A percentile compares a stretch with the other conserved stretches of the same genome.
These are phyloP conservation scores for Coniochaeta ligniaria DNA, from an alignment of 2,329 filamentous ascomycete species.

Conservation along the genomic window DNA sequence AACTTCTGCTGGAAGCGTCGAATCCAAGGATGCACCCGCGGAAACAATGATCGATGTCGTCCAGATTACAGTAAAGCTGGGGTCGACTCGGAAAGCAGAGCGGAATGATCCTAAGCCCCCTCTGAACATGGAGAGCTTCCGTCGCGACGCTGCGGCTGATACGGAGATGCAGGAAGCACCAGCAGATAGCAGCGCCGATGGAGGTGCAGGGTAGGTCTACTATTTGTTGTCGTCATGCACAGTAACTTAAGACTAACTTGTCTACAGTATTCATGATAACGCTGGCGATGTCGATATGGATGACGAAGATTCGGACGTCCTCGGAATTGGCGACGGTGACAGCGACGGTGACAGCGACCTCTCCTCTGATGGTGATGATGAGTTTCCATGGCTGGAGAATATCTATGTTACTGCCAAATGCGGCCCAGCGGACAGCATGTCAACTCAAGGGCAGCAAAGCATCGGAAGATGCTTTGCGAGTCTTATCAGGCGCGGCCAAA, in stretches of 20 bases:
- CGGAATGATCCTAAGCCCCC: not conserved
- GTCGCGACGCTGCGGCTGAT: too few relatives aligned
- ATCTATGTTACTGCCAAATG: not conserved
- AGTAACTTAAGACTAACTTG: not conserved
- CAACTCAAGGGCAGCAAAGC: not conserved
- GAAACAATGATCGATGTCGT: not conserved
- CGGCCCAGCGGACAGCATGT: not conserved
- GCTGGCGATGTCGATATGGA: not conserved
- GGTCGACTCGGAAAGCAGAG: not conserved
- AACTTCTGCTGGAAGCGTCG: too few relatives aligned
- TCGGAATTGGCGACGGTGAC: not conserved
- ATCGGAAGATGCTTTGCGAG: constrained; percentile 4
- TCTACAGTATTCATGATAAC: not conserved
- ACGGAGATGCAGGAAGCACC: not conserved
- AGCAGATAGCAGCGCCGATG: not conserved
- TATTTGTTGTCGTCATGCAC: not conserved
- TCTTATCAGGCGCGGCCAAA: constrained; percentile 5
- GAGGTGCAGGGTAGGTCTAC: not conserved
- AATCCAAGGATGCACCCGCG: too few relatives aligned
- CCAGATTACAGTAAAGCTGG: not conserved
- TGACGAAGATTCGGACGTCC: not conserved
- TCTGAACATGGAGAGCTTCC: not conserved
- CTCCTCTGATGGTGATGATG: not conserved
- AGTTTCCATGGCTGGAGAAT: not conserved
- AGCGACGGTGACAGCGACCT: not conserved